Conservation (phyloP, 2,329 filamentous ascomycete species). For the Graphilbum sp. region DNA sequence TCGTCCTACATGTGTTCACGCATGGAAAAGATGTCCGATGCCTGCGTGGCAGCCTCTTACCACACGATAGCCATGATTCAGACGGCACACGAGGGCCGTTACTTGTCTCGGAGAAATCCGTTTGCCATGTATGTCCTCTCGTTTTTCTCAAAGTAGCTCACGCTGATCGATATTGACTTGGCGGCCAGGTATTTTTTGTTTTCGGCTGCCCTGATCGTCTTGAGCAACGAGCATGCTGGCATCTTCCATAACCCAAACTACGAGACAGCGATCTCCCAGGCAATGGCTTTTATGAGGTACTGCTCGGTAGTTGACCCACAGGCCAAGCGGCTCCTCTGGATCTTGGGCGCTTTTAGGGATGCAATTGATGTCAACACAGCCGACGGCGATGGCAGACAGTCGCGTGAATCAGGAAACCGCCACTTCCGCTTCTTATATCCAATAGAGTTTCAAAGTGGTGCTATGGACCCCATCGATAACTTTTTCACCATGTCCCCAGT, state of each 20-base stretch:
- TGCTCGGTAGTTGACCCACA: constrained; percentile 31
- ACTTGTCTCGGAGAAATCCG: constrained; percentile 34
- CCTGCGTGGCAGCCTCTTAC: constrained; percentile 33
- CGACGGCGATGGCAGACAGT: too few species aligned
- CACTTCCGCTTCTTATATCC: constrained; percentile 9
- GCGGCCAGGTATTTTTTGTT: constrained; percentile 43
- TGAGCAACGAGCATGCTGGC: constrained; percentile 39
- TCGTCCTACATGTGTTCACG: constrained; percentile 16
- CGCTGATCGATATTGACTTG: too few species aligned
- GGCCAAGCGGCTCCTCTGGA: constrained; percentile 30
- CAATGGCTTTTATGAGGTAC: constrained; percentile 31
- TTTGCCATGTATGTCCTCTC: constrained; percentile 35
- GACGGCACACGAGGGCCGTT: constrained; percentile 23
- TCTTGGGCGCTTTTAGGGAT: constrained; percentile 30
- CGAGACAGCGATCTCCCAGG: constrained; percentile 21
- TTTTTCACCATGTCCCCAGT: constrained; percentile 5
- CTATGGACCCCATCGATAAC: constrained; percentile 12
- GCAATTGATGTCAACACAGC: constrained; percentile 15
- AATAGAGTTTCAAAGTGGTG: constrained; percentile 1
- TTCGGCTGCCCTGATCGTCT: constrained; percentile 33
- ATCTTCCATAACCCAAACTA: constrained; percentile 29
- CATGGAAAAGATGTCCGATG: constrained; percentile 25
- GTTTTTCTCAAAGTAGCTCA: too few species aligned
- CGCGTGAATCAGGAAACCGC: not conserved
- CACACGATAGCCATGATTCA: constrained; percentile 32